phyloP scores from a whole-genome alignment of 495 filamentous ascomycete species.

The Daldinia concentrica region DNA sequence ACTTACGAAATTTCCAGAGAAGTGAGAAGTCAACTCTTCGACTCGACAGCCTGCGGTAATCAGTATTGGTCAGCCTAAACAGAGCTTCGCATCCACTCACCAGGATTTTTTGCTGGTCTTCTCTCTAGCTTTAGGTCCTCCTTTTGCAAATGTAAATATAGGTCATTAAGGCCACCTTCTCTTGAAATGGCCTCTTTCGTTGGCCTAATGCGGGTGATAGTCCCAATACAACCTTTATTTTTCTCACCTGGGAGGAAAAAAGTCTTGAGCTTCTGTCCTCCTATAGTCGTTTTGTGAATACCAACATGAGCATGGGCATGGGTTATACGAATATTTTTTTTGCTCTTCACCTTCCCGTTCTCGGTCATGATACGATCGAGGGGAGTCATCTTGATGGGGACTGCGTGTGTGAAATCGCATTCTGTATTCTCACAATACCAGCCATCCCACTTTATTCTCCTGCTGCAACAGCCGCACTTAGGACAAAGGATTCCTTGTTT shows the following conservation, averaged over 20 bases:
- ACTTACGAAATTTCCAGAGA: conserved; percentile 76
- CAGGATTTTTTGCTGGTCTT: conserved; percentile 52
- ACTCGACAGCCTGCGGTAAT: conserved; percentile 44
- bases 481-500: conserved; percentile 75
- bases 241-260: conserved; percentile 49
- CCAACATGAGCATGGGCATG: background rate
- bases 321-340: background rate
- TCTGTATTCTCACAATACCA: conserved; percentile 67
- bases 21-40: conserved; percentile 70
- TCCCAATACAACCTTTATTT: conserved; percentile 54
- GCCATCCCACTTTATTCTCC: conserved; percentile 67
- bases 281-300: conserved; percentile 24
- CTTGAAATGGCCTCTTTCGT: conserved; percentile 60
- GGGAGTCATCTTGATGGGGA: conserved; percentile 54
- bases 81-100: conserved; percentile 33
- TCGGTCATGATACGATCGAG: conserved; percentile 20
- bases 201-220: conserved; percentile 69
- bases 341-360: background rate
- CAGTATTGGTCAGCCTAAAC: conserved; percentile 2
- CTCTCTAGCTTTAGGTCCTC: conserved; percentile 68
- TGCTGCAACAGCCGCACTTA: conserved; percentile 70
- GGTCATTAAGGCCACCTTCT: conserved; percentile 66
- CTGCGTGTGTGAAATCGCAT: conserved; percentile 58
- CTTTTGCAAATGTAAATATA: conserved; percentile 70
- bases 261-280: conserved; percentile 41